phyloP scores from a whole-genome alignment of 2,329 filamentous ascomycete genomes.

The Colletotrichum echinochloae region DNA sequence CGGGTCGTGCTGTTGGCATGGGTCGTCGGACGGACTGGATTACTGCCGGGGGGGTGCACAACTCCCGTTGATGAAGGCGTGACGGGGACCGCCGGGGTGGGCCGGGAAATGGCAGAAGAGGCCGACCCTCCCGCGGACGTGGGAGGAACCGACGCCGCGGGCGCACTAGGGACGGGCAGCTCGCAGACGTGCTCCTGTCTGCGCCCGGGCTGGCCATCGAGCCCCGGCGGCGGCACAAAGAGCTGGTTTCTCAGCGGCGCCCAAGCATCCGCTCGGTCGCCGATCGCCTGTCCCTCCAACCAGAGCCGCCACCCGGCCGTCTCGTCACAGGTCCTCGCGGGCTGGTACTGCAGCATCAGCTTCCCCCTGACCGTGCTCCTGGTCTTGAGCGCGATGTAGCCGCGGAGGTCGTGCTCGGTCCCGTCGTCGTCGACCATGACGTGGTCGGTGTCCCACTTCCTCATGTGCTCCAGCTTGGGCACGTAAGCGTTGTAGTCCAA shows the following conservation, averaged over 20 bases:
- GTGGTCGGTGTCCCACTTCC: accelerated
- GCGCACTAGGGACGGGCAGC: not conserved
- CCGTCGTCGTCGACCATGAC: not conserved
- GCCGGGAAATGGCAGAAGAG: not conserved
- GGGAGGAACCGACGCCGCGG: not conserved
- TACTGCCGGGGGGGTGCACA: not conserved
- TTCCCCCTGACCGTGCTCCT: not conserved
- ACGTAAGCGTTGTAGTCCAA: not conserved
- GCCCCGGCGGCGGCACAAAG: not conserved
- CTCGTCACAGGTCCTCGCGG: not conserved
- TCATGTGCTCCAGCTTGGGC: not conserved
- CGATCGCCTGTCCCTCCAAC: not conserved
- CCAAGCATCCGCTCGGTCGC: not conserved
- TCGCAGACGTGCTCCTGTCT: not conserved
- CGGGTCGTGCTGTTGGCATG: too few relatives aligned
- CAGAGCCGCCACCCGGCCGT: not conserved
- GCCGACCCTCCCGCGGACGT: not conserved
- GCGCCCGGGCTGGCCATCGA: not conserved
- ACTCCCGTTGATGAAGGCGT: not conserved
- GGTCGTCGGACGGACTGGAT: too few relatives aligned
- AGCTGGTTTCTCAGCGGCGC: not conserved
- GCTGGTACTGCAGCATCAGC: not conserved
- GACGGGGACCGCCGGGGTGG: not conserved
- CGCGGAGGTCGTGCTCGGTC: not conserved
- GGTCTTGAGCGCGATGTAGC: not conserved